phyloP scores from a whole-genome alignment of 1,139 yeast species.

The Scheffersomyces parashehatae region DNA sequence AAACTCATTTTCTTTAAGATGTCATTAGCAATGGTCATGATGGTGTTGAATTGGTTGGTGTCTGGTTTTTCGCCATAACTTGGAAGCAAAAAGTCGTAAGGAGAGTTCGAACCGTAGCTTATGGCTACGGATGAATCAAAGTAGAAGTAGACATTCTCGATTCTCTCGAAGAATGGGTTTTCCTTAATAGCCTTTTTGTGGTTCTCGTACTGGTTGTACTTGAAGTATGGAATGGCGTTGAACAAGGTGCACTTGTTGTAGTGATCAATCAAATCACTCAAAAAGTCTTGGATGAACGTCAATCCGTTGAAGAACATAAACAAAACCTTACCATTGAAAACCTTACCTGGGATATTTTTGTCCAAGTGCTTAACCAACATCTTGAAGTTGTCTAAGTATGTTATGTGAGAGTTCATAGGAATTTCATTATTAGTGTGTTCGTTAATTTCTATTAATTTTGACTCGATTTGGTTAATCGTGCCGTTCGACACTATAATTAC shows the following conservation, averaged over 20 bases:
- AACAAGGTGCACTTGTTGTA: conserved; percentile 11
- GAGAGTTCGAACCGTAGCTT: background rate
- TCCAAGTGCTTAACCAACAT: conserved; percentile 21
- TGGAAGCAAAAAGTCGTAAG: background rate
- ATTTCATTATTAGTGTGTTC: conserved; percentile 26
- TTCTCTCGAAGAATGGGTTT: conserved; percentile 10
- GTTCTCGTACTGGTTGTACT: conserved; percentile 7
- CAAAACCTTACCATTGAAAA: conserved; percentile 32
- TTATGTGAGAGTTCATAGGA: conserved; percentile 25
- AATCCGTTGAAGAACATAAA: conserved; percentile 46
- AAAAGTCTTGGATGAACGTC: conserved; percentile 31
- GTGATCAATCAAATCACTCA: conserved; percentile 33
- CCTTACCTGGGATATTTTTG: conserved; percentile 4
- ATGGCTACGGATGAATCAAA: conserved; percentile 31
- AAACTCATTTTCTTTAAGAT: conserved; percentile 36
- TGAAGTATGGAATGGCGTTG: conserved; percentile 6
- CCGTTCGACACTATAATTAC: conserved; percentile 40
- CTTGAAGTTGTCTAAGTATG: conserved; percentile 29
- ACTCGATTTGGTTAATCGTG: conserved; percentile 31
- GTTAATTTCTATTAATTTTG: conserved; percentile 26
- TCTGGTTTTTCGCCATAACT: background rate
- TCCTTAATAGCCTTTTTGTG: conserved; percentile 4
- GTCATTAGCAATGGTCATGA: conserved; percentile 37
- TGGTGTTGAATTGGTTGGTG: conserved; percentile 22
- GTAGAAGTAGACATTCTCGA: conserved; percentile 35